These are phyloP conservation scores for Yamadazyma sp. DNA, from an alignment of 805 yeast genomes.

Conservation along the genomic window DNA sequence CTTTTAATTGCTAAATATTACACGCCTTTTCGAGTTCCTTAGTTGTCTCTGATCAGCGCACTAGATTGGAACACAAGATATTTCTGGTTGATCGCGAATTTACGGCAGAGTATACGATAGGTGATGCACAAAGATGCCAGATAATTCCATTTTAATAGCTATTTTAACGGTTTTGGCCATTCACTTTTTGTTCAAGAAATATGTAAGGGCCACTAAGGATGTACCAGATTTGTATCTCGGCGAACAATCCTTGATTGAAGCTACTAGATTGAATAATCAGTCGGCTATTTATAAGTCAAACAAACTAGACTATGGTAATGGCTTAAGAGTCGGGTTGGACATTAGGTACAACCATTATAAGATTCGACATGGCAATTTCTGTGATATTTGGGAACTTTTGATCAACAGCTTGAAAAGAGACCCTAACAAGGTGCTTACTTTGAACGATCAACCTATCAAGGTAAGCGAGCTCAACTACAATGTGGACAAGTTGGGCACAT, in stretches of 20 bases:
- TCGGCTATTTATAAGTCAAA: constrained; percentile 76
- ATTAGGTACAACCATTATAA: constrained; percentile 61
- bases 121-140: constrained; percentile 9
- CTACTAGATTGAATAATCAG: constrained; percentile 65
- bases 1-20: too few species aligned
- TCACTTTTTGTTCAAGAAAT: constrained; percentile 21
- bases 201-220: constrained; percentile 46
- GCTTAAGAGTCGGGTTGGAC: constrained; percentile 66
- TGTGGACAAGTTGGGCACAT: constrained; percentile 22
- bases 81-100: constrained; percentile 1
- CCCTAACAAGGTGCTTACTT: constrained; percentile 3
- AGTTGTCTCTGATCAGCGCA: too few species aligned
- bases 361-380: constrained; percentile 70
- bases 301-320: constrained; percentile 69
- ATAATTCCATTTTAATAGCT: constrained; percentile 17
- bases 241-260: constrained; percentile 65
- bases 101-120: constrained; percentile 2
- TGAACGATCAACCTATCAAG: constrained; percentile 14
- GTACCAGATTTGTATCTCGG: constrained; percentile 55
- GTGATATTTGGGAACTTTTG: constrained; percentile 69
- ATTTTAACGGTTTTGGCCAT: constrained; percentile 20
- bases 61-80: too few species aligned
- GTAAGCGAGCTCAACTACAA: constrained; percentile 28
- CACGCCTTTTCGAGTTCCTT: too few species aligned
- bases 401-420: constrained; percentile 26